phyloP scores from a whole-genome alignment of 306 rosid species.

The Phaseolus lunatus region DNA sequence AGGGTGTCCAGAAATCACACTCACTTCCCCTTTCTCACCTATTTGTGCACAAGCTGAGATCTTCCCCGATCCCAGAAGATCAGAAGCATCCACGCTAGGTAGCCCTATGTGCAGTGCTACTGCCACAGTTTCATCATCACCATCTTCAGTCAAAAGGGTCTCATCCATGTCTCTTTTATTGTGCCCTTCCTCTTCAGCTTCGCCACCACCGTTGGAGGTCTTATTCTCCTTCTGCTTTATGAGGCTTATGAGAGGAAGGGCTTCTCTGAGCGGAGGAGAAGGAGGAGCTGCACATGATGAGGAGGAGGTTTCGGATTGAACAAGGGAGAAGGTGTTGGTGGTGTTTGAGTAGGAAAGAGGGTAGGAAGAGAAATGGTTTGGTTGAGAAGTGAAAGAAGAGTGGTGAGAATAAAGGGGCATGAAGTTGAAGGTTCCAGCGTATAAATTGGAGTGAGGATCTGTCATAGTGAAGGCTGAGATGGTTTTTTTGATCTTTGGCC shows the following conservation, averaged over 20 bases:
- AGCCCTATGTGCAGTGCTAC: slow-evolving; percentile 67
- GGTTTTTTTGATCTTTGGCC: slow-evolving; percentile 37
- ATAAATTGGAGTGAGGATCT: slow-evolving; percentile 58
- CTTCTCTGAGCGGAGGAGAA: slow-evolving; percentile 58
- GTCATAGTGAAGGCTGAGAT: slow-evolving; percentile 50
- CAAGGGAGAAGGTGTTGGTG: neutral
- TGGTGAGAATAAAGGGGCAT: slow-evolving; percentile 47
- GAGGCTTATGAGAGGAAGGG: slow-evolving; percentile 63
- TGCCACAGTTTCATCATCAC: slow-evolving; percentile 31
- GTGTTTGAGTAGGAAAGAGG: slow-evolving; percentile 22
- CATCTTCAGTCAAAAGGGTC: neutral
- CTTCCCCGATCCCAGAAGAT: slow-evolving; percentile 38
- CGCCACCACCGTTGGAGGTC: neutral
- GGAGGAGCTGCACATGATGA: slow-evolving; percentile 19
- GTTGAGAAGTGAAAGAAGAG: slow-evolving; percentile 34
- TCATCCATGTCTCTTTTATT: slow-evolving; percentile 12
- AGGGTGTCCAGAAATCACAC: slow-evolving; percentile 42
- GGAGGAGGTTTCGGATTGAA: slow-evolving; percentile 33
- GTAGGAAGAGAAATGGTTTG: slow-evolving; percentile 9
- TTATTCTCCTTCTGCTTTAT: slow-evolving; percentile 9
- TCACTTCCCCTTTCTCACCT: slow-evolving; percentile 33
- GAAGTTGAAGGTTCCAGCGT: slow-evolving; percentile 54
- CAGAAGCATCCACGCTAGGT: slow-evolving; percentile 51
- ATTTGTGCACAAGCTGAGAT: slow-evolving; percentile 1
- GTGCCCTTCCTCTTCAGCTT: slow-evolving; percentile 15